Evolutionary conservation across 192 early-diverging fungal genomes (phyloP).

Genomic region (Coemansia sp.): DNA sequence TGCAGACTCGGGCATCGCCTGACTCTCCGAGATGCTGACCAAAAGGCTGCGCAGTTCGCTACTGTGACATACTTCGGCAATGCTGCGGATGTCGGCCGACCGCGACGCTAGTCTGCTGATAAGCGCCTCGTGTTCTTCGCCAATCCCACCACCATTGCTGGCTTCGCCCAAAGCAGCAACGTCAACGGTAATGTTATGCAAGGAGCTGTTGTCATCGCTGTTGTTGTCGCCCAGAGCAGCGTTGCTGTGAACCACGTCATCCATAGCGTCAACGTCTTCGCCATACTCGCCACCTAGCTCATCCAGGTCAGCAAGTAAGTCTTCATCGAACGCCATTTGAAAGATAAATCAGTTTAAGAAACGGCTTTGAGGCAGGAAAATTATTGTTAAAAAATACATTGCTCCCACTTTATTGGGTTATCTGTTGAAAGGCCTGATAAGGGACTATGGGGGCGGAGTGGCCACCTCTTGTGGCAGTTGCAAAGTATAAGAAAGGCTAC

Average conservation of each 20-base stretch:
- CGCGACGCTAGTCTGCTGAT: conserved; percentile 27
- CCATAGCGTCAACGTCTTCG: conserved; percentile 22
- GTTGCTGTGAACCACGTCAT: conserved; percentile 29
- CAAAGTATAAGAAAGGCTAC: no score
- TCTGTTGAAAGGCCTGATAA: no score
- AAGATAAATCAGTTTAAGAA: background rate
- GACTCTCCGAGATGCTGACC: conserved; percentile 45
- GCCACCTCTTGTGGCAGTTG: no score
- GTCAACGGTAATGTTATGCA: conserved; percentile 30
- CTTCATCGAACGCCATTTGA: conserved; percentile 75
- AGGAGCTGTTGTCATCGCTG: conserved; percentile 31
- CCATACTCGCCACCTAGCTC: conserved; percentile 61
- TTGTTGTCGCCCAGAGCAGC: conserved; percentile 4
- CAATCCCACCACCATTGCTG: conserved; percentile 52
- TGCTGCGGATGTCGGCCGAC: conserved; percentile 58
- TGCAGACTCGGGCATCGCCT: background rate
- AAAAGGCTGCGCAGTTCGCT: conserved; percentile 61
- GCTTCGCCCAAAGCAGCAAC: conserved; percentile 55
- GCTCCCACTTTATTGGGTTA: no score
- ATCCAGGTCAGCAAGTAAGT: conserved; percentile 85
- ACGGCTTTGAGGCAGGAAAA: background rate
- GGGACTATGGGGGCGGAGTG: no score
- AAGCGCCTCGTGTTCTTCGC: conserved; percentile 45
- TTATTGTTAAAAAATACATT: background rate
- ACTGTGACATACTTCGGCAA: conserved; percentile 65